Evolutionary conservation across 1,139 yeast species (phyloP), one percentile per base, ranked within the genome.

Genomic region (Geotrichum carabidarum): DNA sequence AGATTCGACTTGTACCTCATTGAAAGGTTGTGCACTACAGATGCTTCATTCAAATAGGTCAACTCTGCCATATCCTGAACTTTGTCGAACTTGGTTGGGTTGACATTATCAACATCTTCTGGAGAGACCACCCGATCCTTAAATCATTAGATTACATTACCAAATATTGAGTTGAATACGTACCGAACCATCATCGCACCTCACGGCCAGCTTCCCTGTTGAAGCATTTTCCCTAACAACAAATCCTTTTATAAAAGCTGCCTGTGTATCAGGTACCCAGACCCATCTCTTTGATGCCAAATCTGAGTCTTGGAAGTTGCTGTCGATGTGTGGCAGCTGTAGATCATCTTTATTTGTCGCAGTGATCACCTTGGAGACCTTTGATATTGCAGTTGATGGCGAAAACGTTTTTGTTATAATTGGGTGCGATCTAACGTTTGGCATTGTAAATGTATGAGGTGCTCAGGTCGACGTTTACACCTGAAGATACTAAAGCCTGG

Each of bases 61-160:
- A 94, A 76, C 63, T 91, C 96, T 0, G 99, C 98, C 94, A 94
- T 89, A 67, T 94, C 97, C 62, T 86, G 83, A 58, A 95, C 91
- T 64, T 83, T 85, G 70, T 93, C 95, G 69, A 93, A 94, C 64
- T 88, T 87, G 14, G 84, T 78, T 1, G 99, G 99, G 66, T 94
- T 94, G 41, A 74, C 78, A 60, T 82, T 82, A 60, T 86, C 86
- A 15, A 84, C 73, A 36, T 71, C 69, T 32, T 74, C 71, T 37
- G 79, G 73, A 30, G 74, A 73, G 5, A 83, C 75, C 1, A 68
- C 66, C 18, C 74, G 74, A 36, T 75, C 76, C 69, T 71, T 48
- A 12, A 30, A 27, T 18, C 12, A 32, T 27, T 11, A 22, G 41
- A 8, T 9, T 5, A 12, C 14, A 3, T 12, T 22, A 15, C 1